These are phyloP conservation scores for Albugo laibachii DNA, from an alignment of 352 stramenopile genomes.

Conservation along the genomic window DNA sequence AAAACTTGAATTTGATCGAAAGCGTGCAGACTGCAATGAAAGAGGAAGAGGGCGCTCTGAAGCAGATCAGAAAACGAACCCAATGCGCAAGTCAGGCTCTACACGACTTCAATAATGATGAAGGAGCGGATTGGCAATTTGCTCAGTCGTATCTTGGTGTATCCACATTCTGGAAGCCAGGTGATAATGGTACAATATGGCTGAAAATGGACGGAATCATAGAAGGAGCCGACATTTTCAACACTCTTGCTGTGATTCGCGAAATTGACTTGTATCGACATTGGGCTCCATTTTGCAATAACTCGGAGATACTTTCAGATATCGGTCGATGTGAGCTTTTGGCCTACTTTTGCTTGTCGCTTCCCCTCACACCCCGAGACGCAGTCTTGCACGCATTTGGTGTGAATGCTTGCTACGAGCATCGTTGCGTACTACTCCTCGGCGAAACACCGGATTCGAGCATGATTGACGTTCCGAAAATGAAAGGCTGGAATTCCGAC, in stretches of 20 bases:
- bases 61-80: constrained; percentile 30
- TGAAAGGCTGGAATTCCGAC: constrained; percentile 48
- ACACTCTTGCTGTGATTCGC: constrained; percentile 58
- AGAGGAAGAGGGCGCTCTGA: constrained; percentile 22
- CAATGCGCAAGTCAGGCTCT: constrained; percentile 24
- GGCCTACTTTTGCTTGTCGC: constrained; percentile 42
- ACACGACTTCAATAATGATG: constrained; percentile 42
- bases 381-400: constrained; percentile 42
- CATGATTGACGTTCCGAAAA: constrained; percentile 23
- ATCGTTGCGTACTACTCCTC: constrained; percentile 38
- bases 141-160: constrained; percentile 56
- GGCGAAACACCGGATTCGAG: constrained; percentile 20
- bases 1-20: neutral
- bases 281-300: constrained; percentile 59
- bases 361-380: constrained; percentile 56
- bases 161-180: constrained; percentile 61
- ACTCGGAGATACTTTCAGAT: constrained; percentile 34
- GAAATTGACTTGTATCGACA: constrained; percentile 56
- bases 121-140: constrained; percentile 45
- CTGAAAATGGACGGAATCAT: constrained; percentile 61
- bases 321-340: constrained; percentile 31
- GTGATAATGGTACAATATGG: constrained; percentile 48
- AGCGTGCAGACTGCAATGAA: constrained; percentile 18
- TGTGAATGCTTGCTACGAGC: constrained; percentile 68
- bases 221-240: constrained; percentile 66